Percentiles rank a stretch among this genome's conserved stretches.
Conservation (phyloP, 116 monocot species). For the Trichopus zeylanicus region DNA sequence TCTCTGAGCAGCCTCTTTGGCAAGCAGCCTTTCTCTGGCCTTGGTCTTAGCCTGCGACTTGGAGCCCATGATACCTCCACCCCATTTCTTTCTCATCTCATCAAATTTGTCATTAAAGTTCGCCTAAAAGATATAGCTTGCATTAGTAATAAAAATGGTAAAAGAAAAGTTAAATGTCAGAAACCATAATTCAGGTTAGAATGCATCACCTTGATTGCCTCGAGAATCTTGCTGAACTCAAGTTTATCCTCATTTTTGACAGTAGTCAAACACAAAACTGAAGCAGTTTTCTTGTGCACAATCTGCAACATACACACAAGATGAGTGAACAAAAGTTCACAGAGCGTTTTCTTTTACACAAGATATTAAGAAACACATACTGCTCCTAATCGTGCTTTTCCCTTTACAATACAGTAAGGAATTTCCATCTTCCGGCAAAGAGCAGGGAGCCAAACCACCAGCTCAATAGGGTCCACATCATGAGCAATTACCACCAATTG, state of each 20-base stretch:
- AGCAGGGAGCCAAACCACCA: constrained; percentile 71
- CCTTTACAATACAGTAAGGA: constrained; percentile 77
- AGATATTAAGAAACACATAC: constrained; percentile 21
- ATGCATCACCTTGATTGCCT: constrained; percentile 68
- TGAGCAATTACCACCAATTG: constrained; percentile 77
- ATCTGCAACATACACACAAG: constrained; percentile 17
- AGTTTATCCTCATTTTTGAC: constrained; percentile 89
- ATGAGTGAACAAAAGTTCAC: not conserved
- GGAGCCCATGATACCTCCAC: constrained; percentile 87
- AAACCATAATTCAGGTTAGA: not conserved
- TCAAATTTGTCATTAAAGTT: constrained; percentile 94
- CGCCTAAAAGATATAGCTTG: constrained; percentile 51
- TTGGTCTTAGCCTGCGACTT: constrained; percentile 85
- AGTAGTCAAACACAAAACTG: constrained; percentile 64
- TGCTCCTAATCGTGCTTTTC: constrained; percentile 71
- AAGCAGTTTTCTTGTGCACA: constrained; percentile 65
- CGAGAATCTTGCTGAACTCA: constrained; percentile 88
- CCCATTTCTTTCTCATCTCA: constrained; percentile 88
- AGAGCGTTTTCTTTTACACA: too few relatives aligned
- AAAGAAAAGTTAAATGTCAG: not conserved
- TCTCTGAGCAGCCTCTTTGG: constrained; percentile 82
- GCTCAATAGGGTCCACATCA: constrained; percentile 71
- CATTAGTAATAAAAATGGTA: too few relatives aligned
- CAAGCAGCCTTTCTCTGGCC: constrained; percentile 64
- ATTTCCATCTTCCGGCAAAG: constrained; percentile 92